phyloP scores from a whole-genome alignment of 805 yeast genomes.

The Cyberlindnera lachancei region DNA sequence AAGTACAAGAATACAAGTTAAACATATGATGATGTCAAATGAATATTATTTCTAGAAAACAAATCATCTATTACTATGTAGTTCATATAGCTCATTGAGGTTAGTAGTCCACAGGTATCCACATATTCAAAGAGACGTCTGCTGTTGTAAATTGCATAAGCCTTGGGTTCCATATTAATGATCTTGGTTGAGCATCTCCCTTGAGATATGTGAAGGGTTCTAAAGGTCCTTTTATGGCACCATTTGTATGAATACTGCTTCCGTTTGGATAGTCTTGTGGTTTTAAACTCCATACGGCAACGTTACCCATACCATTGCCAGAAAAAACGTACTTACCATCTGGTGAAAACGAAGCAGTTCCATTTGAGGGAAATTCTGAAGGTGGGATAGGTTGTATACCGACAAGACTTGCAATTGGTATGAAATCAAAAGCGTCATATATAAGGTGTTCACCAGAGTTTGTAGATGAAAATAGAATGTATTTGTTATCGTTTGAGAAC shows the following conservation, averaged over 20 bases:
- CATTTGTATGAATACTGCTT: constrained; percentile 20
- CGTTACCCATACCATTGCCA: constrained; percentile 46
- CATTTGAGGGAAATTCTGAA: constrained; percentile 40
- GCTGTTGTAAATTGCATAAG: constrained; percentile 22
- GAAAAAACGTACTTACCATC: constrained; percentile 58
- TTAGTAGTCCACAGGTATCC: constrained; percentile 21
- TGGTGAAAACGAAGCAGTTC: constrained; percentile 54
- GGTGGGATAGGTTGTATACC: constrained; percentile 43
- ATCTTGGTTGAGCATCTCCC: constrained; percentile 31
- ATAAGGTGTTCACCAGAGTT: constrained; percentile 52
- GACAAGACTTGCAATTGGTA: constrained; percentile 34
- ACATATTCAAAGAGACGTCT: constrained; percentile 15
- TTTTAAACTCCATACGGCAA: constrained; percentile 46
- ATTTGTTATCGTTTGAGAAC: constrained; percentile 72
- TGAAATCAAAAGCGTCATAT: constrained; percentile 65
- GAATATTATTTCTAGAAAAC: too few species aligned
- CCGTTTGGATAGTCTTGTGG: too few species aligned
- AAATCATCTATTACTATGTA: too few species aligned
- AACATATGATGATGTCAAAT: too few species aligned
- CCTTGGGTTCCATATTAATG: constrained; percentile 34
- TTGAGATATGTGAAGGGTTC: constrained; percentile 13
- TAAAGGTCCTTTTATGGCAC: constrained; percentile 20
- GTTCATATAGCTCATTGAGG: too few species aligned
- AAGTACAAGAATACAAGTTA: too few species aligned
- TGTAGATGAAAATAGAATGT: constrained; percentile 50